These are phyloP conservation scores for Lantana camara DNA, from an alignment of 257 asterid species.

Conservation along the genomic window DNA sequence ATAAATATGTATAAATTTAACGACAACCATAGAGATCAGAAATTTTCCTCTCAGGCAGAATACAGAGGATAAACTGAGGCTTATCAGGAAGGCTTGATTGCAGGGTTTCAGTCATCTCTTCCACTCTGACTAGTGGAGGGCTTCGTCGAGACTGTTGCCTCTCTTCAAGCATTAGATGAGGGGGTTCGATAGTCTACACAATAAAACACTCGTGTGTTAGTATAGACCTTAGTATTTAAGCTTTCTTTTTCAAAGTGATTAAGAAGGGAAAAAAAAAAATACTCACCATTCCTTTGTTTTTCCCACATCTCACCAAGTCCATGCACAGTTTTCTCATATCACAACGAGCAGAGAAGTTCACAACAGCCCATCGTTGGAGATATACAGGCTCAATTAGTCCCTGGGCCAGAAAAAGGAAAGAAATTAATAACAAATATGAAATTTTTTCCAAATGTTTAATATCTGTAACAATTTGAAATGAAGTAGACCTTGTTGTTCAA, in stretches of 20 bases:
- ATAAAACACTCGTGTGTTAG: not conserved
- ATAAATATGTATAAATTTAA: no score
- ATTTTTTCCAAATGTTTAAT: no score
- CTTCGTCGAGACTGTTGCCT: conserved; percentile 35
- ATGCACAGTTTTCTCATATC: conserved; percentile 31
- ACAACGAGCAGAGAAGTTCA: conserved; percentile 68
- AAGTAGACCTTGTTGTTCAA: conserved; percentile 63
- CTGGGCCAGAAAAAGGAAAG: conserved; percentile 39
- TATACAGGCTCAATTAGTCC: conserved; percentile 43
- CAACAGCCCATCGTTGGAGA: conserved; percentile 53
- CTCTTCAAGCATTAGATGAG: conserved; percentile 43
- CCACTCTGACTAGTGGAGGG: conserved; percentile 56
- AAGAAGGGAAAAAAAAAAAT: not conserved
- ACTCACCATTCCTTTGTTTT: conserved; percentile 74
- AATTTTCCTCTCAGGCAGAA: conserved; percentile 66
- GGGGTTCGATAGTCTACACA: conserved; percentile 35
- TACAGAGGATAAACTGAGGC: conserved; percentile 63
- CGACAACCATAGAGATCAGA: conserved; percentile 65
- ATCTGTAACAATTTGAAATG: not conserved
- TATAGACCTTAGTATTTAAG: not conserved
- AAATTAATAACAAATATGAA: no score
- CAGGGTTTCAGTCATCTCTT: conserved; percentile 48
- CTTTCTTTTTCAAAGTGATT: not conserved
- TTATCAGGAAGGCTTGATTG: conserved; percentile 41
- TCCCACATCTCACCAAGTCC: conserved; percentile 46